Percentiles rank a stretch among this genome's conserved stretches.
Conservation (phyloP, 345 rosid genomes). For the Bretschneidera sinensis region DNA sequence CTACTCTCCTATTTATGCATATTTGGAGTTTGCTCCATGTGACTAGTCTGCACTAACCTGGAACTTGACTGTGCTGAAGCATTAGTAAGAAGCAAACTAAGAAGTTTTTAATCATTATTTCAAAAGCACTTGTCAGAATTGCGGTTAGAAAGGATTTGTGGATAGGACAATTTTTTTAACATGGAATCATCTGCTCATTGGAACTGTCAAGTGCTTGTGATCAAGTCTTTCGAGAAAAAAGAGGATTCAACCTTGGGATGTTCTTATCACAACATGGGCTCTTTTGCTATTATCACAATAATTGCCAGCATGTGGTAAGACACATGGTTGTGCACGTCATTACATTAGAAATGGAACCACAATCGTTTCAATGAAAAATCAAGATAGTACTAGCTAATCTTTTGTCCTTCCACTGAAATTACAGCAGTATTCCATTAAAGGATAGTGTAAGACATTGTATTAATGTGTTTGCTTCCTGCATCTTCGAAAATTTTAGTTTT, state of each 20-base stretch:
- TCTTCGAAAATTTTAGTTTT: neutral
- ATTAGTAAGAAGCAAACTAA: neutral
- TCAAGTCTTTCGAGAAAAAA: neutral
- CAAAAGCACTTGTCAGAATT: neutral
- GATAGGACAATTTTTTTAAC: neutral
- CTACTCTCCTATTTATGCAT: conserved; percentile 66
- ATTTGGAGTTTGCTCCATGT: conserved; percentile 92
- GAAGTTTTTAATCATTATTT: neutral
- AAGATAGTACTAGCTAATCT: neutral
- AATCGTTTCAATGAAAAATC: neutral
- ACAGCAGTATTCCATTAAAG: neutral
- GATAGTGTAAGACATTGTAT: neutral
- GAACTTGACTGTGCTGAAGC: conserved; percentile 5
- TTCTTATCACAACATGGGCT: neutral
- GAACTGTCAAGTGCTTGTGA: neutral
- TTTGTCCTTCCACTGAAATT: neutral
- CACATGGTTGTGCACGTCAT: no score
- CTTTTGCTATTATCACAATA: no score
- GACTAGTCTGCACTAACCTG: conserved; percentile 15
- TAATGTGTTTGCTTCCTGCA: neutral
- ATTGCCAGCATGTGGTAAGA: no score
- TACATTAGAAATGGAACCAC: neutral
- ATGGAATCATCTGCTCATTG: neutral
- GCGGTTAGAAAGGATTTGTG: neutral
- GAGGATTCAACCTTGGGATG: neutral